Base-by-base conservation (phyloP, 176 grass and related monocot genomes). In the Musa acuminata region DNA sequence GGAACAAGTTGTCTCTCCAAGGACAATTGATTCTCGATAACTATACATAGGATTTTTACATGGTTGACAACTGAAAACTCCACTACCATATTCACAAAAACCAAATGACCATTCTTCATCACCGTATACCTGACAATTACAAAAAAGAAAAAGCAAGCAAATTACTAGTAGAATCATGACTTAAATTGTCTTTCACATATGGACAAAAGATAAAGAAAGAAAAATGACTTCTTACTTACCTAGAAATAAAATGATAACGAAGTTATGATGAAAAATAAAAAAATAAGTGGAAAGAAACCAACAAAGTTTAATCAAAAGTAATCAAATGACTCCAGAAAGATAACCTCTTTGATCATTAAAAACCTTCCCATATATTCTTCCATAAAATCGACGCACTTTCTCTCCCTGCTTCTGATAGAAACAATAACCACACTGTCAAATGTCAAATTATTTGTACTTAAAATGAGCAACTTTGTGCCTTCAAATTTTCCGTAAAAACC, bases 91-190 rank as follows among this genome's bases (percentile, higher is more conserved):
- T 49, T 90, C 75, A 11, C 88, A 87, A 58, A 76, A 87, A 11
- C 80, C 78, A 78, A 90, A 90, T 3, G 84, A 90, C 88, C 84
- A 87, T 84, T 90, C 88, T 69, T 86, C 84, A 13, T 90, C 82
- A 8, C 82, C 88, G 2, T 90, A 90, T 0, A 87, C 82, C 88
- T 90, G 81, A 51, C 16, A 13, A 43, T 53, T 53, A 22, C 19
- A 29, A 74, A 57, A 35, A 26, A 74, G 1, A 13, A 13, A 55
- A 14, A 55, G 10, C 6, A 29, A 59, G 53, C 17, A 51, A 25
- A 25, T 19, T 22, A 4, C 11, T 50, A 55, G 11, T 49, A 17
- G n/a, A 0, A 62, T 22, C 73, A 35, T 23, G 22, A 19, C 14
- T 22, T 49, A 23, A 51, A 11, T n/a, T 20, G 25, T 8, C 12